Conservation (phyloP, 805 yeast species). For the Maudiozyma turicensis region DNA sequence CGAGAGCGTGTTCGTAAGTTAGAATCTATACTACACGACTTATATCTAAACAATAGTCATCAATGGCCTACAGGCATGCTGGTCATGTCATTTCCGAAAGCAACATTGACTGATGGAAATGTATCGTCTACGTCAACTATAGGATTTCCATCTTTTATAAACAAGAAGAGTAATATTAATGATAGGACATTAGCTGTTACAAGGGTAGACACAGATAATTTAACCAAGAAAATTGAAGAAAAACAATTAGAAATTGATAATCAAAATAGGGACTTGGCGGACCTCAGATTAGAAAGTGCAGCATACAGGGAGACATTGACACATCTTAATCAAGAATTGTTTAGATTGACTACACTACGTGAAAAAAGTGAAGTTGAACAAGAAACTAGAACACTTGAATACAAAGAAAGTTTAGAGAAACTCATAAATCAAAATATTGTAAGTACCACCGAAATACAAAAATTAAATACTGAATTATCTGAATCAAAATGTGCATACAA, state of each 20-base stretch:
- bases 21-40: constrained; percentile 69
- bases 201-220: neutral
- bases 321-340: constrained; percentile 21
- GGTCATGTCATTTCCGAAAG: neutral
- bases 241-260: neutral
- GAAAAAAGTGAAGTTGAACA: constrained; percentile 1
- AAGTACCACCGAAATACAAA: neutral
- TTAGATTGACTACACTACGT: constrained; percentile 19
- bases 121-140: neutral
- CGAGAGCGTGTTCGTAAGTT: constrained; percentile 64
- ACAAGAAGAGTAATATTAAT: neutral
- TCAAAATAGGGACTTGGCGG: constrained; percentile 8
- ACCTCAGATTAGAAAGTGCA: constrained; percentile 18
- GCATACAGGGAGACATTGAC: constrained; percentile 25
- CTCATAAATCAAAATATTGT: neutral
- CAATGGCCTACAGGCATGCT: constrained; percentile 37
- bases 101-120: neutral
- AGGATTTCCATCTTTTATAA: neutral
- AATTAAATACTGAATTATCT: neutral
- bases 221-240: neutral
- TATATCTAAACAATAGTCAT: constrained; percentile 47
- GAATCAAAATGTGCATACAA: neutral
- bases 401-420: neutral
- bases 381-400: neutral
- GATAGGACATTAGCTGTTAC: neutral